Percentiles rank a stretch among this genome's conserved stretches.
phyloP scores from a whole-genome alignment of 805 yeast genomes.

The Saturnispora saitoi region DNA sequence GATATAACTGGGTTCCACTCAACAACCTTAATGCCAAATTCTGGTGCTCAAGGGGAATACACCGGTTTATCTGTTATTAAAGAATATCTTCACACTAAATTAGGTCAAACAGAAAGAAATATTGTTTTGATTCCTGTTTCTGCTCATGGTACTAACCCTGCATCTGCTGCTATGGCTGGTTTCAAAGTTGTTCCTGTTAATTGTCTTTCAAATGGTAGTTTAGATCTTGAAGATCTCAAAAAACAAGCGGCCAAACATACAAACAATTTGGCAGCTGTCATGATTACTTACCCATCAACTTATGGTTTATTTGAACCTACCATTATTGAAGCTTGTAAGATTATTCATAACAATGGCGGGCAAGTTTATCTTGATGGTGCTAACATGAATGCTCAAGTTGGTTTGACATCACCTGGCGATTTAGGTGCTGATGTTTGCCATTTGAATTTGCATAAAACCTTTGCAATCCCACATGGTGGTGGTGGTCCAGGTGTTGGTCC shows the following conservation, averaged over 20 bases:
- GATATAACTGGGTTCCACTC: constrained; percentile 91
- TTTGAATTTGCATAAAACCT: constrained; percentile 91
- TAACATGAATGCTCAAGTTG: constrained; percentile 98
- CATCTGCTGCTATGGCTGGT: constrained; percentile 97
- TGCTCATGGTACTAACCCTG: constrained; percentile 98
- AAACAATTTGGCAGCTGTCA: constrained; percentile 73
- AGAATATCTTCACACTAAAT: constrained; percentile 54
- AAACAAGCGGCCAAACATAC: constrained; percentile 63
- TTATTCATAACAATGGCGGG: constrained; percentile 81
- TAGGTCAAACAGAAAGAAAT: constrained; percentile 67
- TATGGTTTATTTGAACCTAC: constrained; percentile 95
- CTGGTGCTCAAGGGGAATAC: constrained; percentile 98
- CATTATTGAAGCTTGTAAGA: constrained; percentile 74
- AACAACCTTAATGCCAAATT: constrained; percentile 89
- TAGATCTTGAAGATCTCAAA: constrained; percentile 70
- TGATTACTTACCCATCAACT: constrained; percentile 97
- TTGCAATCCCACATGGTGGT: constrained; percentile 97
- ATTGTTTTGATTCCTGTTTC: constrained; percentile 92
- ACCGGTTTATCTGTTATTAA: constrained; percentile 85
- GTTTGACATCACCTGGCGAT: constrained; percentile 94
- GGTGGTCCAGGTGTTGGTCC: constrained; percentile 99
- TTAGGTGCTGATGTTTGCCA: constrained; percentile 98
- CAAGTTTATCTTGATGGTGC: constrained; percentile 98
- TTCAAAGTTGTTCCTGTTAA: constrained; percentile 88
- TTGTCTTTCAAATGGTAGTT: constrained; percentile 77